Percentiles rank a stretch among this genome's conserved stretches.
Conservation (phyloP, 257 asterid genomes). For the Knoxia roxburghii region DNA sequence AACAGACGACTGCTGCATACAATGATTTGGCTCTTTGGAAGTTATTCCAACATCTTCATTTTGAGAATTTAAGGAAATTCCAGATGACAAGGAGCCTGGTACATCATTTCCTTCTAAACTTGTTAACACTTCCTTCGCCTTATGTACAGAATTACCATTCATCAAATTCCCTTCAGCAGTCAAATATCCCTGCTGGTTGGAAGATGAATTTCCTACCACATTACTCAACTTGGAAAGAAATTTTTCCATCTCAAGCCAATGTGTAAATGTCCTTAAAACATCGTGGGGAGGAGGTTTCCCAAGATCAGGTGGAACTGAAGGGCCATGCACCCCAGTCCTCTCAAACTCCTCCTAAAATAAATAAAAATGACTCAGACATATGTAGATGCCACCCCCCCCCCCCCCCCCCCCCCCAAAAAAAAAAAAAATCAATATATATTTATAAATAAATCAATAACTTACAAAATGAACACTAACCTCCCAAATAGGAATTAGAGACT, state of each 20-base stretch:
- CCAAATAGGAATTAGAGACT: constrained; percentile 92
- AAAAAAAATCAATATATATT: neutral
- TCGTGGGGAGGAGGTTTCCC: constrained; percentile 68
- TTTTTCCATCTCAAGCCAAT: constrained; percentile 48
- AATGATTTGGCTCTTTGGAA: constrained; percentile 27
- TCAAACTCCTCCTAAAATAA: constrained; percentile 66
- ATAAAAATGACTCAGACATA: constrained; percentile 14
- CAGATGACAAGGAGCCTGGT: constrained; percentile 29
- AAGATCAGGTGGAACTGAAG: constrained; percentile 40
- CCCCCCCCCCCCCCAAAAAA: neutral
- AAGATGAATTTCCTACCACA: constrained; percentile 28
- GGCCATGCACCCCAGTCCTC: constrained; percentile 58
- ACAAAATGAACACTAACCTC: constrained; percentile 54
- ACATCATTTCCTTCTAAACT: constrained; percentile 30
- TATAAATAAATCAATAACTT: no score
- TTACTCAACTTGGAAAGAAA: constrained; percentile 33
- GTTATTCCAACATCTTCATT: constrained; percentile 31
- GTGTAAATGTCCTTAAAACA: constrained; percentile 59
- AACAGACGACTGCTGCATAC: constrained; percentile 24
- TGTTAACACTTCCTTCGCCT: constrained; percentile 27
- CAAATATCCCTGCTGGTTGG: constrained; percentile 38
- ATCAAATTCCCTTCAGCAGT: constrained; percentile 28
- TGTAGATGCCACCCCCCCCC: neutral
- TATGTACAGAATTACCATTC: constrained; percentile 31
- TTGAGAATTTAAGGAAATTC: constrained; percentile 29